Evolutionary conservation across 1,139 yeast genomes (phyloP).

Genomic region (Taphrina sp.): DNA sequence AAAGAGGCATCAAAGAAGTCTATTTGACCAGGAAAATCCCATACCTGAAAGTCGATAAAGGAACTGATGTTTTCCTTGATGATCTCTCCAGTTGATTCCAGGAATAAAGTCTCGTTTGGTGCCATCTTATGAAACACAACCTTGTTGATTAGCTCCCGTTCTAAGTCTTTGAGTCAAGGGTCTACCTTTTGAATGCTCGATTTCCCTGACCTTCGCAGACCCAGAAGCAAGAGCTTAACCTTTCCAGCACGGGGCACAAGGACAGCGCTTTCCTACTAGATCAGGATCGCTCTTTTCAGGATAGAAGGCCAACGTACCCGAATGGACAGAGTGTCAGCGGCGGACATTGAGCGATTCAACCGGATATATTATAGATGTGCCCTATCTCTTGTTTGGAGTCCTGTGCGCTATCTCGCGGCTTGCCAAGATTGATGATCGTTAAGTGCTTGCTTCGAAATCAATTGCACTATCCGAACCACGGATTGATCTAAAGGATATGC

Average conservation of each 20-base stretch:
- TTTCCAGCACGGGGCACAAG: slow-evolving; percentile 13
- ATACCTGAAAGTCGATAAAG: slow-evolving; percentile 81
- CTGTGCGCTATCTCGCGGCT: no score
- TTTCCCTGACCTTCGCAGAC: slow-evolving; percentile 36
- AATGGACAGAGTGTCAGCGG: neutral
- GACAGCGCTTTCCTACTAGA: slow-evolving; percentile 6
- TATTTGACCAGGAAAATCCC: slow-evolving; percentile 94
- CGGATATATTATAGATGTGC: no score
- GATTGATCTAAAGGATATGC: no score
- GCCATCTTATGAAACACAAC: slow-evolving; percentile 97
- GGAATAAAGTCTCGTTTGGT: slow-evolving; percentile 84
- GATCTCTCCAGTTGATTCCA: slow-evolving; percentile 88
- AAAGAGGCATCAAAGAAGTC: slow-evolving; percentile 80
- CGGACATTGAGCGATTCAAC: no score
- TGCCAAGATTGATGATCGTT: no score
- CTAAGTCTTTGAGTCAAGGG: no score
- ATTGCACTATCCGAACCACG: no score
- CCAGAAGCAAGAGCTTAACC: slow-evolving; percentile 30
- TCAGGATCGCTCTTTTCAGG: no score
- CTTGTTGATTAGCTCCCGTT: no score
- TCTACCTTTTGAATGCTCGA: slow-evolving; percentile 35
- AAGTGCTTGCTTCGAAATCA: no score
- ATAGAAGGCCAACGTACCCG: neutral
- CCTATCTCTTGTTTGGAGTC: no score
- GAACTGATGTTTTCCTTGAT: slow-evolving; percentile 74